Evolutionary conservation across 768 basidiomycete genomes (phyloP).

Genomic region (Dictyophora rubrovolvata): DNA sequence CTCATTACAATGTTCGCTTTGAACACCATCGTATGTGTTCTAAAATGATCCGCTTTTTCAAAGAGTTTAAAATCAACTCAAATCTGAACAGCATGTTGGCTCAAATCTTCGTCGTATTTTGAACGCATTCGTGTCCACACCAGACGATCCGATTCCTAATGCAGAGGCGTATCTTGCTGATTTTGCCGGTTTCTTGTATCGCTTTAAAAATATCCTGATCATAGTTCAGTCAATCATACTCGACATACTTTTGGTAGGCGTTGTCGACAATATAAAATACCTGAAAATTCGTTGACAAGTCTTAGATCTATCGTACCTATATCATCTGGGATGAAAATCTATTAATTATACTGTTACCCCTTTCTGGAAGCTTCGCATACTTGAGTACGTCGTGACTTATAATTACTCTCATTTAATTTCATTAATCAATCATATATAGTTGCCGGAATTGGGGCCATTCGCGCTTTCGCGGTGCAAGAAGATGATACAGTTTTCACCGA

Average conservation of each 20-base stretch:
- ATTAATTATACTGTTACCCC: background rate
- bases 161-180: conserved; percentile 7
- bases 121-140: conserved; percentile 4
- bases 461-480: conserved; percentile 1
- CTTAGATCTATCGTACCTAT: conserved; percentile 5
- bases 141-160: conserved; percentile 3
- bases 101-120: conserved; percentile 5
- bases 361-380: background rate
- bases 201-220: conserved; percentile 4
- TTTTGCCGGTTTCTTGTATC: conserved; percentile 4
- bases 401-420: background rate
- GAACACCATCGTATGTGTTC: conserved; percentile 4
- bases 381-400: background rate
- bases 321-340: conserved; percentile 6
- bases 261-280: background rate
- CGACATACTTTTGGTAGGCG: conserved; percentile 2
- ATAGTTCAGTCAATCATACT: conserved; percentile 3
- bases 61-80: background rate
- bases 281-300: background rate
- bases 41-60: background rate
- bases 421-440: background rate
- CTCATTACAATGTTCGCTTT: conserved; percentile 4
- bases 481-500: conserved; percentile 5
- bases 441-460: conserved; percentile 4
- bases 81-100: conserved; percentile 1